Base-by-base conservation (phyloP, 345 rosid species). In the Pistacia atlantica region DNA sequence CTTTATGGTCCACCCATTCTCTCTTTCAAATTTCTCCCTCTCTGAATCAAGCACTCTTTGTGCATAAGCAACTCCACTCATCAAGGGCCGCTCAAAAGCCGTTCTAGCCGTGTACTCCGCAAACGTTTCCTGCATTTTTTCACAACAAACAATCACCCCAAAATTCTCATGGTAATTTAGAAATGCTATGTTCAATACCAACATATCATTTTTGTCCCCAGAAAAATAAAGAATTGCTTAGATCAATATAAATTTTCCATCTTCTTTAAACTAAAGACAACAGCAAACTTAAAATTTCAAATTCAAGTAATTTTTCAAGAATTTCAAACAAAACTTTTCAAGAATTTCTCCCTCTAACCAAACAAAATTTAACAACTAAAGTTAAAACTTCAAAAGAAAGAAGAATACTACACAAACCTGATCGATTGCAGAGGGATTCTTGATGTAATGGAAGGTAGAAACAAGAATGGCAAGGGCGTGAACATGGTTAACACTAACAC, bases 31-130 rank as follows among this genome's bases (percentile, higher is more conserved):
- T 72, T 82, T 87, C 81, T 86, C 88, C 90, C 98, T 88, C 81
- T 92, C 92, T 22, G 81, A 80, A 65, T 87, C 71, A 69, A 78
- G 71, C 72, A 96, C 99, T 78, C 93, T 87, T 62, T 90, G 88
- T 0, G 99, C 98, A 75, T 96, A 96, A 7, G 95, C 98, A 67
- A 96, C 98, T 55, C 99, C 99, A 84, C 89, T 93, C 74, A 96
- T 80, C 87, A 96, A 82, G 3, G 99, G 99, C 81, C 99, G 84
- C 84, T 96, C 99, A 77, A 96, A 96, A 5, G 98, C 86, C 62
- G 99, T 96, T 85, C 97, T 90, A 46, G 97, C 97, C 2, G 99
- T 92, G 87, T 96, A 96, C 77, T 92, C 99, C 0, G 97, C 97
- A 89, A 96, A 96, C 1, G 97, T 96, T 75, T 85, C 98, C 99